Evolutionary conservation across 2,329 filamentous ascomycete species (phyloP).

Genomic region (Periconia sp.): DNA sequence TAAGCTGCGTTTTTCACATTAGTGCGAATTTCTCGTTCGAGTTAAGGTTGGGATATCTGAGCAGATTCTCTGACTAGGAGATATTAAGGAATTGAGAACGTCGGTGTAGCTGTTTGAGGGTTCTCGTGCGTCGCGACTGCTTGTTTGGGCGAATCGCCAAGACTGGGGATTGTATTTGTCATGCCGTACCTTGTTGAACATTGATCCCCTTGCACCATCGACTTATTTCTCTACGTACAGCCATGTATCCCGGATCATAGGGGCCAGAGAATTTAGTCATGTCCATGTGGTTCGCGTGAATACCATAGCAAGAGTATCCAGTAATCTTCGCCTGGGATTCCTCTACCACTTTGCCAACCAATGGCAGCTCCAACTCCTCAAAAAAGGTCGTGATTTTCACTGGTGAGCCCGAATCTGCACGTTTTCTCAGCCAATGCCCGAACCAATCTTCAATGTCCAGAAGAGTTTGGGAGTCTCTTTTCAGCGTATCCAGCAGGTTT

Average conservation of each 20-base stretch:
- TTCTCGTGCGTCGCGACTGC: too few relatives aligned
- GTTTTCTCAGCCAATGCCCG: background rate
- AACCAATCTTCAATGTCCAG: constrained; percentile 5
- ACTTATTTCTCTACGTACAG: background rate
- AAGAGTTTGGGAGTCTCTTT: constrained; percentile 10
- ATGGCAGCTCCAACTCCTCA: constrained; percentile 2
- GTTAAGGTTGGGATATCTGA: too few relatives aligned
- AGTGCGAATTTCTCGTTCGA: background rate
- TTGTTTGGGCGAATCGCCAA: too few relatives aligned
- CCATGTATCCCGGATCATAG: constrained; percentile 1
- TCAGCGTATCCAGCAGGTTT: background rate
- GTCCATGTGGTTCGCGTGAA: constrained; percentile 5
- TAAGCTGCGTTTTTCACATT: too few relatives aligned
- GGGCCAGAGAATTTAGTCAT: constrained; percentile 4
- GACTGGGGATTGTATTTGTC: too few relatives aligned
- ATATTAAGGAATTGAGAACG: too few relatives aligned
- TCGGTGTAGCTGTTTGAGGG: too few relatives aligned
- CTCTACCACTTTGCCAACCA: background rate
- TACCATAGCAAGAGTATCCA: background rate
- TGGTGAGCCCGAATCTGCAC: background rate
- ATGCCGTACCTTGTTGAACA: background rate
- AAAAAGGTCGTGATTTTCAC: constrained; percentile 5
- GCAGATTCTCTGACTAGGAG: too few relatives aligned
- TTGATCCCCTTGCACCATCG: constrained; percentile 4
- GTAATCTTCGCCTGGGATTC: background rate